Evolutionary conservation across 805 yeast genomes (phyloP).

Genomic region (Sungouiozyma intestinalis): DNA sequence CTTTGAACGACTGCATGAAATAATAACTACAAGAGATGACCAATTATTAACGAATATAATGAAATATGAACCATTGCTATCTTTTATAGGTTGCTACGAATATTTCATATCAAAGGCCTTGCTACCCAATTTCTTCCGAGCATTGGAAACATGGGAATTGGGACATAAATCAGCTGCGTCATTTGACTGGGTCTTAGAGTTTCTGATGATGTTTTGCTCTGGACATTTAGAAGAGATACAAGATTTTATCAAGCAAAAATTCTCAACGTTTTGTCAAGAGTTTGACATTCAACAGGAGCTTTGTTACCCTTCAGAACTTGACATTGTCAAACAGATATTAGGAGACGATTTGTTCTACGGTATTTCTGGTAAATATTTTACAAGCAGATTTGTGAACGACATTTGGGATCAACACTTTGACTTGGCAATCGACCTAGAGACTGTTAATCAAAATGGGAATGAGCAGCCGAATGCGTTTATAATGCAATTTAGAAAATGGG

Average conservation of each 20-base stretch:
- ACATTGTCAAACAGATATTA: slow-evolving; percentile 9
- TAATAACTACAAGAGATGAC: slow-evolving; percentile 1
- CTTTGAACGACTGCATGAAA: slow-evolving; percentile 9
- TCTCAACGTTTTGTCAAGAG: slow-evolving; percentile 8
- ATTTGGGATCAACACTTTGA: slow-evolving; percentile 21
- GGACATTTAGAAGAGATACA: slow-evolving; percentile 1
- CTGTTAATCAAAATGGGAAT: not conserved
- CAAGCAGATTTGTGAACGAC: slow-evolving; percentile 11
- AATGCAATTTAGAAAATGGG: slow-evolving; percentile 8
- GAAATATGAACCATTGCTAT: slow-evolving; percentile 14
- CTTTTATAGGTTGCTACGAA: slow-evolving; percentile 13
- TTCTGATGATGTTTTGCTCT: slow-evolving; percentile 6
- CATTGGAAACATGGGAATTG: slow-evolving; percentile 31
- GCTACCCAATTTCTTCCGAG: slow-evolving; percentile 29
- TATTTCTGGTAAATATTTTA: slow-evolving; percentile 7
- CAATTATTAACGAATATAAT: slow-evolving; percentile 9
- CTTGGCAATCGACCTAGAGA: slow-evolving; percentile 13
- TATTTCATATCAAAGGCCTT: slow-evolving; percentile 27
- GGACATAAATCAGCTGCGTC: not conserved
- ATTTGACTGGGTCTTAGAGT: slow-evolving; percentile 13
- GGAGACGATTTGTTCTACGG: slow-evolving; percentile 6
- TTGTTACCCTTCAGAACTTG: slow-evolving; percentile 5
- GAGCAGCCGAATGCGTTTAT: slow-evolving; percentile 8
- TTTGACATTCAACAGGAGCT: slow-evolving; percentile 14
- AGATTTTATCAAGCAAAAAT: slow-evolving; percentile 6